Percentiles rank a stretch among this genome's conserved stretches.
Conservation (phyloP, 345 rosid species). For the Citrus trifoliata region DNA sequence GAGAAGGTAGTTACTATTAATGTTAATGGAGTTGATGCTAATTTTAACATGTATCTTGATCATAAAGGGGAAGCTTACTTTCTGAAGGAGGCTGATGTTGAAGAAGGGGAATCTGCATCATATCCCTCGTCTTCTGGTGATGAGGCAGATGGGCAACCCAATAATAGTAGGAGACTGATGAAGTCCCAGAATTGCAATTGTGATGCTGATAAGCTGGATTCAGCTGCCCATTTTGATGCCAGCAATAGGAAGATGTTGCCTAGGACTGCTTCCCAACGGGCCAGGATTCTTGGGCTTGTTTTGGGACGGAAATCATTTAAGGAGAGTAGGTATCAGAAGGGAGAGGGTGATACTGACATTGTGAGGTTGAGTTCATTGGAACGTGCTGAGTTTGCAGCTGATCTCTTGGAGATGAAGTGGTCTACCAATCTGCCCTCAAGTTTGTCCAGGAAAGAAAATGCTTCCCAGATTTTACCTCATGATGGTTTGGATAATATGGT, state of each 20-base stretch:
- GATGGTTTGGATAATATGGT: constrained; percentile 15
- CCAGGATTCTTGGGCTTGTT: constrained; percentile 63
- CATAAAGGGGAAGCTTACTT: constrained; percentile 90
- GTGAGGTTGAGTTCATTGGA: constrained; percentile 56
- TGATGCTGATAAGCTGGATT: constrained; percentile 28
- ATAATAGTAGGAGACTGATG: constrained; percentile 28
- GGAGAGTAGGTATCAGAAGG: constrained; percentile 33
- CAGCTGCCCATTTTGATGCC: constrained; percentile 20
- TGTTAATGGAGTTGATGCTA: constrained; percentile 67
- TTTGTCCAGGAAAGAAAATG: constrained; percentile 32
- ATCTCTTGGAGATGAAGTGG: constrained; percentile 86
- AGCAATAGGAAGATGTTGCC: constrained; percentile 39
- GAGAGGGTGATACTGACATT: constrained; percentile 25
- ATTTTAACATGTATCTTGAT: constrained; percentile 81
- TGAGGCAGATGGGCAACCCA: constrained; percentile 41
- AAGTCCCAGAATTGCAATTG: constrained; percentile 52
- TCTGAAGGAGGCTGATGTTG: constrained; percentile 55
- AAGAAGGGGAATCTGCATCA: constrained; percentile 38
- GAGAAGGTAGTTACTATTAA: constrained; percentile 59
- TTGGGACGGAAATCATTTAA: constrained; percentile 56
- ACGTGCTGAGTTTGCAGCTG: constrained; percentile 83
- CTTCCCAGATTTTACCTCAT: constrained; percentile 18
- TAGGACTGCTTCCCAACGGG: constrained; percentile 37
- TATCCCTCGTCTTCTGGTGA: constrained; percentile 57
- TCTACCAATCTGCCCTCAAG: constrained; percentile 64